Evolutionary conservation across 164 flowering plant species (phyloP).

Genomic region (Protea cynaroides): DNA sequence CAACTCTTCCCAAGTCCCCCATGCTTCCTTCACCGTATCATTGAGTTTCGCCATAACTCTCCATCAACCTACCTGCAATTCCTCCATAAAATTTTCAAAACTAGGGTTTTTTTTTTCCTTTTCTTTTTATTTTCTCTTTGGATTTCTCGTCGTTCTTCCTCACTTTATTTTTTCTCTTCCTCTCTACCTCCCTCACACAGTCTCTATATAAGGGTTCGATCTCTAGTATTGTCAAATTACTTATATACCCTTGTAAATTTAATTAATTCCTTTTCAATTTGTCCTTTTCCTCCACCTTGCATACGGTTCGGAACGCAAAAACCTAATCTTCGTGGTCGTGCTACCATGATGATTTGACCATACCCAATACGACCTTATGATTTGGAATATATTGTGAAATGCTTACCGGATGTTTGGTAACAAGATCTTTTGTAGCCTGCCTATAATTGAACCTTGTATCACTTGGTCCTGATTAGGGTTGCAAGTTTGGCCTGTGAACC

Average conservation of each 20-base stretch:
- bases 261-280: too few relatives aligned
- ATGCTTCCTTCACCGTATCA: slow-evolving; percentile 17
- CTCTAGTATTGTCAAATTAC: not conserved
- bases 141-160: not conserved
- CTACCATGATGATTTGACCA: too few relatives aligned
- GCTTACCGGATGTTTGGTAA: too few relatives aligned
- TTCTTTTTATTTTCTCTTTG: not conserved
- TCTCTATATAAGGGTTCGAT: not conserved
- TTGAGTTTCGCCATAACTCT: slow-evolving; percentile 15
- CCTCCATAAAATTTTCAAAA: slow-evolving; percentile 5
- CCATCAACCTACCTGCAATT: not conserved
- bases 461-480: too few relatives aligned
- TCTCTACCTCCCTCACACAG: not conserved
- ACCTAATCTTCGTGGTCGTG: too few relatives aligned
- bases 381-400: too few relatives aligned
- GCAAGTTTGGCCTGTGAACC: too few relatives aligned
- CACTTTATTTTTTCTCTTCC: not conserved
- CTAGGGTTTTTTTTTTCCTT: slow-evolving; percentile 14
- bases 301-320: too few relatives aligned
- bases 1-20: slow-evolving; percentile 94
- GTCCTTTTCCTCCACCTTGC: too few relatives aligned
- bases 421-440: too few relatives aligned
- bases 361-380: too few relatives aligned
- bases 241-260: not conserved
- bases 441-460: too few relatives aligned